Evolutionary conservation across 2,329 filamentous ascomycete species (phyloP).

Genomic region (Lachnellula arida): DNA sequence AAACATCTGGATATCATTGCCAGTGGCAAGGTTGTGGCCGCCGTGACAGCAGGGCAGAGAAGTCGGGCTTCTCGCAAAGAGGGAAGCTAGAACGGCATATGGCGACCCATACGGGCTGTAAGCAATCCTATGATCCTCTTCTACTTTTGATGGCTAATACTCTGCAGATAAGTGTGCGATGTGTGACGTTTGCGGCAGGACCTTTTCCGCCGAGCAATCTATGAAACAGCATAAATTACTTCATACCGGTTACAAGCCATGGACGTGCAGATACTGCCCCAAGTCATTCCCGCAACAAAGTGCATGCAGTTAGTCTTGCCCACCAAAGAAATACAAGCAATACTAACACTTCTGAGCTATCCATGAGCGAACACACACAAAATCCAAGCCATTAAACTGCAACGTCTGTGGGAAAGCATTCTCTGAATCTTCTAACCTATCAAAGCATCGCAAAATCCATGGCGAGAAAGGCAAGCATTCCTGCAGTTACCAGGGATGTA

Average conservation of each 20-base stretch:
- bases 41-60: constrained; percentile 22
- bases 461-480: constrained; percentile 46
- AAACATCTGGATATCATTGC: constrained; percentile 47
- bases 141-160: constrained; percentile 29
- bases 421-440: constrained; percentile 61
- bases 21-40: constrained; percentile 53
- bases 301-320: constrained; percentile 49
- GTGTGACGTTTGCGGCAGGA: constrained; percentile 50
- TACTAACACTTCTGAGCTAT: constrained; percentile 44
- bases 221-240: constrained; percentile 63
- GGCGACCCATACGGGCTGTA: constrained; percentile 61
- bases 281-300: constrained; percentile 64
- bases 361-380: constrained; percentile 62
- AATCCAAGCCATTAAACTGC: constrained; percentile 57
- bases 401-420: constrained; percentile 55
- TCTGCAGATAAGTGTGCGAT: constrained; percentile 54
- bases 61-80: constrained; percentile 51
- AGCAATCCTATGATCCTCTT: constrained; percentile 28
- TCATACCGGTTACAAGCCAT: constrained; percentile 62
- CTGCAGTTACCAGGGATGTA: constrained; percentile 46
- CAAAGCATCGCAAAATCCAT: constrained; percentile 61
- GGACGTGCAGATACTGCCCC: constrained; percentile 48
- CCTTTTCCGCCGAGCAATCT: constrained; percentile 63
- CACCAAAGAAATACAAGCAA: constrained; percentile 22
- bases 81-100: constrained; percentile 62